phyloP scores from a whole-genome alignment of 2,329 filamentous ascomycete species.

The Aspergillus sp. region DNA sequence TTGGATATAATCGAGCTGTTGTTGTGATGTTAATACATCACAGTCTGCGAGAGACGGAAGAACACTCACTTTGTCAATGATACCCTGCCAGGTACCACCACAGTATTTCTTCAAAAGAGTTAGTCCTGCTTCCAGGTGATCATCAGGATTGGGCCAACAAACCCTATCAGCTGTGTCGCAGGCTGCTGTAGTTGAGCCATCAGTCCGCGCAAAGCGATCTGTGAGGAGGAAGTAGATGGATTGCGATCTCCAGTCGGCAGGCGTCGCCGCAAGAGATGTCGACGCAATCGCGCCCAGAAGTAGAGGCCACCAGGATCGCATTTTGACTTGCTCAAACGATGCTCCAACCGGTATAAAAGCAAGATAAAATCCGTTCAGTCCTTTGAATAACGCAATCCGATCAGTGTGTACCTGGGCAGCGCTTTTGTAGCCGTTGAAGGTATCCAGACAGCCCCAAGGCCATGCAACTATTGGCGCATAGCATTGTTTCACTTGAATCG shows the following conservation, averaged over 20 bases:
- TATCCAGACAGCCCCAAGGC: neutral
- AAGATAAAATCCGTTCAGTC: too few relatives aligned
- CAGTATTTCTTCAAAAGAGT: conserved; percentile 38
- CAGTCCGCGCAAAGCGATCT: conserved; percentile 44
- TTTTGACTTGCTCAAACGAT: conserved; percentile 5
- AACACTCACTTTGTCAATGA: conserved; percentile 36
- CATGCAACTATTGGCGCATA: neutral
- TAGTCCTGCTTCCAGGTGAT: neutral
- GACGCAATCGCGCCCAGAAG: conserved; percentile 19
- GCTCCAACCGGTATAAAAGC: neutral
- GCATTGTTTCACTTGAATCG: neutral
- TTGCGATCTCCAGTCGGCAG: conserved; percentile 39
- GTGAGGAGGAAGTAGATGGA: conserved; percentile 48
- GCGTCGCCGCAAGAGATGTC: conserved; percentile 28
- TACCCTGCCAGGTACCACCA: conserved; percentile 49
- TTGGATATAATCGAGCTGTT: conserved; percentile 49
- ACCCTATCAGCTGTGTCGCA: conserved; percentile 28
- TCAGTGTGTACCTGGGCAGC: neutral
- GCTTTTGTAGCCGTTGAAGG: neutral
- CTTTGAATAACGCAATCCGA: too few relatives aligned
- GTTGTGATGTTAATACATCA: conserved; percentile 16
- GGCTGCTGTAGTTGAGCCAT: conserved; percentile 34
- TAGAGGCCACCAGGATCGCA: conserved; percentile 17
- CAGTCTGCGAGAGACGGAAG: neutral
- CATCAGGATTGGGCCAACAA: neutral